Conservation (phyloP, 108 stramenopile genomes). For the Cyclotella sp. region DNA sequence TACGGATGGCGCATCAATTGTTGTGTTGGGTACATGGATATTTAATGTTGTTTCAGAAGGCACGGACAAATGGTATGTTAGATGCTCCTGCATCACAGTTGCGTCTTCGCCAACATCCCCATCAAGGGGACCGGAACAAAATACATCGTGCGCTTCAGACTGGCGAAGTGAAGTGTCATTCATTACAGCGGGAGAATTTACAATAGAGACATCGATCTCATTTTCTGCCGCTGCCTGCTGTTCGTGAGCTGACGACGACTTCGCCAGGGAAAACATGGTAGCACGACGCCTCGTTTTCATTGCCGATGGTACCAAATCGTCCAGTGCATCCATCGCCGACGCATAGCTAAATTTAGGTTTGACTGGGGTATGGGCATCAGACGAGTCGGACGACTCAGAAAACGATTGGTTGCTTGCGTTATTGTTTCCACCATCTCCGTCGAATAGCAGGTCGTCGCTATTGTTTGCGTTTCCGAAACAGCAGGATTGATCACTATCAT, state of each 20-base stretch:
- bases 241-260: background rate
- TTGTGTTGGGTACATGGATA: background rate
- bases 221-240: background rate
- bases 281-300: conserved; percentile 1
- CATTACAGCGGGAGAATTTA: background rate
- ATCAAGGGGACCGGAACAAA: background rate
- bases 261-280: conserved; percentile 5
- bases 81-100: background rate
- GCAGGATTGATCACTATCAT: background rate
- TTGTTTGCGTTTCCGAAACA: background rate
- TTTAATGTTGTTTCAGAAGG: background rate
- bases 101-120: background rate
- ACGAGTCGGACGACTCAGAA: background rate
- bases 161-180: background rate
- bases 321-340: conserved; percentile 33
- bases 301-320: conserved; percentile 20
- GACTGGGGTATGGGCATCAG: conserved; percentile 1
- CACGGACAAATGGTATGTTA: too few relatives aligned
- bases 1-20: background rate
- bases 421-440: background rate
- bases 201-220: background rate
- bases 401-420: background rate
- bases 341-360: conserved; percentile 33
- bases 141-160: background rate
- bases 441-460: too few relatives aligned